Base-by-base conservation (phyloP, 2,329 filamentous ascomycete genomes). In the Delphinella strobiligena region DNA sequence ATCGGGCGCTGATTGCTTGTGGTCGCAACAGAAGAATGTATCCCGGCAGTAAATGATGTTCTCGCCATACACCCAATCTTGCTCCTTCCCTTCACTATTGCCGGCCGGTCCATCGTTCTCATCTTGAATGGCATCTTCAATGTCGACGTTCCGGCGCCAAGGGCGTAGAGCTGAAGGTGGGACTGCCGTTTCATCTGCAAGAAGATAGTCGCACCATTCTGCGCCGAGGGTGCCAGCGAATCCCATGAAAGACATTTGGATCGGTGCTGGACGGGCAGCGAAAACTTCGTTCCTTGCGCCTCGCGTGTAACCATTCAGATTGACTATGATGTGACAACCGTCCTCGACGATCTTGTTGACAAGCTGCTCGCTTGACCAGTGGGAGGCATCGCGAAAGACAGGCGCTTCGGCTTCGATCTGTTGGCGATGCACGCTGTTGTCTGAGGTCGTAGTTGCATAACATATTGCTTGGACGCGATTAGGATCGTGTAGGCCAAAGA, bases 211-310 rank as follows among this genome's bases (percentile, higher is more conserved):
- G 51, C 91, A 98, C 91, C 91, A 98, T 56, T 98, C 91, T 2
- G 91, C 91, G 4, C 91, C 91, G 1, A 98, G 67, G 0, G 89
- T 95, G 8, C 91, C 91, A 0, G 91, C 91, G 56, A 98, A 98
- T 0, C 91, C 91, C 91, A 98, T 98, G 54, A 98, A 98, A 0
- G 91, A 94, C 91, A 98, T 98, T 49, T 98, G 91, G 32, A 98
- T 86, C 0, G 91, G 91, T 2, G 88, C 87, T 12, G 91, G 86
- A 18, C 93, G 78, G 16, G 91, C 91, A 16, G 91, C 91, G 58
- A 98, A 98, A 3, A 98, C 81, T 56, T 98, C 91, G 51, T 98
- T 98, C 17, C 88, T 78, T n/a, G 91, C 91, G 19, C 91, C 91
- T 39, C 91, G 75, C 0, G 91, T 98, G 59, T 98, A 98, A 9